Base-by-base conservation (phyloP, 2,329 filamentous ascomycete species). In the Apiospora pterosperma region DNA sequence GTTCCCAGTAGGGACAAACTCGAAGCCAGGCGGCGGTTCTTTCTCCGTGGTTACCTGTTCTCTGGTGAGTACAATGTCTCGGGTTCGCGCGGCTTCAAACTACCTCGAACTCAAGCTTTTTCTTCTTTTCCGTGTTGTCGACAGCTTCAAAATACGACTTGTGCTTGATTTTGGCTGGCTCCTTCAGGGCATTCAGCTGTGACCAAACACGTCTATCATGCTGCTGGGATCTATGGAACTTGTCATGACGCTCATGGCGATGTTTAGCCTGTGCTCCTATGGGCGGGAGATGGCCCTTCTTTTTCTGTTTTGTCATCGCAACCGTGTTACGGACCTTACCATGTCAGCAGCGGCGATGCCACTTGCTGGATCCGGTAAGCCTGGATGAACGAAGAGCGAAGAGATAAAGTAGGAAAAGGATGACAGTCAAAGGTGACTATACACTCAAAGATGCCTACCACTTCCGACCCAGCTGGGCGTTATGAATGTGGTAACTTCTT, bases 21-120 rank as follows among this genome's bases (percentile, higher is more conserved):
- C 82, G 71, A 86, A 90, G 52, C 86, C 87, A 1, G 86, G 85
- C 12, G 87, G 87, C 16, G 88, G 86, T 1, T 76, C 76, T 61
- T 74, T 77, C 42, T 82, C 72, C 67, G 79, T 81, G 23, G 85
- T 88, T 65, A 85, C 79, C 87, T 90, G 70, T 59, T 61, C 34
- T 55, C 48, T 60, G 60, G 68, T 74, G 62, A 74, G 72, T 66
- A 70, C 61, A 70, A 59, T 31, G 25, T 60, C 38, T 31, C 63
- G 41, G 19, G 36, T 25, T 21, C 55, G 21, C 55, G 44, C 63
- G 25, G 64, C 58, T 58, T 36, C 68, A 64, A 64, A 67, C 62
- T 84, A 89, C 88, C 85, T 88, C 70, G 67, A 84, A 83, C 72
- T 90, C 86, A 61, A 90, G 81, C 71, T 87, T 89, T 77, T 86